These are phyloP conservation scores for Isatis lusitanica DNA, from an alignment of 441 rosid species.

Conservation along the genomic window DNA sequence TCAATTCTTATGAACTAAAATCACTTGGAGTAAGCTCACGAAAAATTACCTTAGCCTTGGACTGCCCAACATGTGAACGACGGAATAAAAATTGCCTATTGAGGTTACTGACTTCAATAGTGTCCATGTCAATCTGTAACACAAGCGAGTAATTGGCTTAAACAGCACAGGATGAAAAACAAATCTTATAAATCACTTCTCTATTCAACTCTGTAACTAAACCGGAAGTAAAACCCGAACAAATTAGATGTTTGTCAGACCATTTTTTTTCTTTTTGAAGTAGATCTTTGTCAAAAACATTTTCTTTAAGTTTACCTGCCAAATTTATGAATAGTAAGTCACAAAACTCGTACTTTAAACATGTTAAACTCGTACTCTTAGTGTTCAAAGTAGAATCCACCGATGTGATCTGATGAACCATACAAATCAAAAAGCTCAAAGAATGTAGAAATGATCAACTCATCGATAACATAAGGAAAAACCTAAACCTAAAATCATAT, in stretches of 20 bases:
- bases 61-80: slow-evolving; percentile 90
- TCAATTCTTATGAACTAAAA: not conserved
- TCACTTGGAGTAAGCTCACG: not conserved
- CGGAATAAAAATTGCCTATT: slow-evolving; percentile 95
- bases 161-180: not conserved
- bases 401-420: not conserved
- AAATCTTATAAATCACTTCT: not conserved
- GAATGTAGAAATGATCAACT: not conserved
- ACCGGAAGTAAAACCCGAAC: not conserved
- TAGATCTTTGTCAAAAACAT: no score
- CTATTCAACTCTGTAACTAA: not conserved
- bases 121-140: slow-evolving; percentile 96
- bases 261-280: no score
- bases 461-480: not conserved
- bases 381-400: not conserved
- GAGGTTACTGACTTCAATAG: slow-evolving; percentile 98
- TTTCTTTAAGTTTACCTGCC: no score
- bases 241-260: no score
- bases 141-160: not conserved
- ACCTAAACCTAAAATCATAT: not conserved
- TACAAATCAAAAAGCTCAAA: not conserved
- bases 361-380: no score
- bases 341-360: no score
- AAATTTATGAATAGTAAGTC: no score
- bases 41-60: slow-evolving; percentile 82